Evolutionary conservation across 2,329 filamentous ascomycete species (phyloP).

Genomic region (Rhynchosporium agropyri): DNA sequence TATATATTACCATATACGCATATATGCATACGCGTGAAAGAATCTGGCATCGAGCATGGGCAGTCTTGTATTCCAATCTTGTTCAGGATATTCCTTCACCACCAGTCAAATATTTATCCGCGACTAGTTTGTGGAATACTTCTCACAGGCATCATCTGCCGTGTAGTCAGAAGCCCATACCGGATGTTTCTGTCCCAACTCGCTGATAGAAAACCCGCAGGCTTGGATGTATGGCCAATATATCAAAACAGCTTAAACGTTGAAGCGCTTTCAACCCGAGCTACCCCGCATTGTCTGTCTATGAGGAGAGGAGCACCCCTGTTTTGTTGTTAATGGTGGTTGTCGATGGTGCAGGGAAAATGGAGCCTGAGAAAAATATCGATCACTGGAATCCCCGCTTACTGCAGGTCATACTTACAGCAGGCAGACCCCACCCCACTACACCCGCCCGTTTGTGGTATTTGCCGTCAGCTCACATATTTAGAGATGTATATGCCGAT

Average conservation of each 20-base stretch:
- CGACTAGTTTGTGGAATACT: too few species aligned
- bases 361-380: too few species aligned
- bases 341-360: background rate
- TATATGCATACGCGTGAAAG: slow-evolving; percentile 20
- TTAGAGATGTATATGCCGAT: slow-evolving; percentile 24
- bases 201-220: background rate
- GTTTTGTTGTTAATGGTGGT: too few species aligned
- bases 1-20: slow-evolving; percentile 29
- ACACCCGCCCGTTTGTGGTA: background rate
- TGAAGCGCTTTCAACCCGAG: background rate
- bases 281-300: slow-evolving; percentile 1
- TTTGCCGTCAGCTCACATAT: slow-evolving; percentile 23
- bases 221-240: background rate
- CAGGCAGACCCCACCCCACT: background rate
- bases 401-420: background rate
- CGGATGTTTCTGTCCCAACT: too few species aligned
- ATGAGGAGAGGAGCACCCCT: background rate
- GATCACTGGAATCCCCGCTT: background rate
- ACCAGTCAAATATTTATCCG: too few species aligned
- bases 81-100: too few species aligned
- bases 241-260: background rate
- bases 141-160: background rate
- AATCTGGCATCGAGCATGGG: too few species aligned
- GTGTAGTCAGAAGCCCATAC: background rate
- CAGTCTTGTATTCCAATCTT: background rate